phyloP scores from a whole-genome alignment of 306 rosid genomes.

The Crotalaria pallida region DNA sequence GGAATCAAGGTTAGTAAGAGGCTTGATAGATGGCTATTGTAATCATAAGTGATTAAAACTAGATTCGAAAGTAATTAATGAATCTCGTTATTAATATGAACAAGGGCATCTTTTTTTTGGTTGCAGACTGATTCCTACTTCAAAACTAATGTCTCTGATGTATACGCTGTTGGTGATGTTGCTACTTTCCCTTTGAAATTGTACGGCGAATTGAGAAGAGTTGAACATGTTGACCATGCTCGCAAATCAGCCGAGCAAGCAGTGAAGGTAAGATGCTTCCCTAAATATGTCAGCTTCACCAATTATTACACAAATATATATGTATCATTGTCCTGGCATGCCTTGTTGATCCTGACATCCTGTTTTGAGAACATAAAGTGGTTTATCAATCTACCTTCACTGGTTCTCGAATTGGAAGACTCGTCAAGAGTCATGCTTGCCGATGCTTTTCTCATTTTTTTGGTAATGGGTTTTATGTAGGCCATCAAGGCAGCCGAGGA shows the following conservation, averaged over 20 bases:
- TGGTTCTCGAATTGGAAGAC: background rate
- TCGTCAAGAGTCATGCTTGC: background rate
- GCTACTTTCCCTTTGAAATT: constrained; percentile 91
- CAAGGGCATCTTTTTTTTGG: constrained; percentile 15
- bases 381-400: background rate
- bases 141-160: constrained; percentile 71
- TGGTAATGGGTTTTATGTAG: constrained; percentile 32
- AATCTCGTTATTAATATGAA: constrained; percentile 6
- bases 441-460: background rate
- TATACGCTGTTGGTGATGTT: constrained; percentile 97
- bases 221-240: constrained; percentile 94
- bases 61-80: background rate
- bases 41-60: background rate
- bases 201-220: constrained; percentile 80
- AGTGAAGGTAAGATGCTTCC: constrained; percentile 58
- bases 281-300: background rate
- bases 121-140: constrained; percentile 85
- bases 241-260: constrained; percentile 99
- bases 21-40: background rate
- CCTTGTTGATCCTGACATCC: background rate
- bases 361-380: background rate
- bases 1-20: constrained; percentile 78
- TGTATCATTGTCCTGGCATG: background rate
- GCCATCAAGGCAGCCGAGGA: constrained; percentile 79
- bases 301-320: background rate